Evolutionary conservation across 371 early-diverging fungal species (phyloP).

Genomic region (Phascolomyces articulosus): DNA sequence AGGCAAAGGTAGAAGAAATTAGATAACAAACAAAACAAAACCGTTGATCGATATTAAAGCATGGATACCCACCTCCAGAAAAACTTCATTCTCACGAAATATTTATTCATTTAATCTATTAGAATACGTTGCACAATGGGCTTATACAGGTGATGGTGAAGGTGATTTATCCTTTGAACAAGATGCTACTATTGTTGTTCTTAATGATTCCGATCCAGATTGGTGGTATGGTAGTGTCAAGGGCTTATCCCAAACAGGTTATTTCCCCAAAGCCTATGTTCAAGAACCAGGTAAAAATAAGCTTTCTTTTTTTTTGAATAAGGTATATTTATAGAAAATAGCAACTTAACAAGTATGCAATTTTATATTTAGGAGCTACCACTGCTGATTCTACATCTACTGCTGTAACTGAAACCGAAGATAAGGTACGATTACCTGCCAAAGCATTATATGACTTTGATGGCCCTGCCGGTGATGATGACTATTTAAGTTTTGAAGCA

Average conservation of each 20-base stretch:
- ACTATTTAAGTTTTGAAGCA: conserved; percentile 32
- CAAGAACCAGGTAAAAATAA: conserved; percentile 17
- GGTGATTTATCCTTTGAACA: conserved; percentile 45
- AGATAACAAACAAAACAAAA: background rate
- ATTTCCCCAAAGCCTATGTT: conserved; percentile 42
- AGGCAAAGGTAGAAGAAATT: background rate
- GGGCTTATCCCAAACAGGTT: conserved; percentile 26
- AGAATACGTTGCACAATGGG: conserved; percentile 43
- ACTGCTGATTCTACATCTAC: background rate
- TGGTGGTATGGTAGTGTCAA: conserved; percentile 43
- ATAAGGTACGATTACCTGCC: conserved; percentile 27
- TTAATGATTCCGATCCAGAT: conserved; percentile 34
- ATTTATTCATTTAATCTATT: background rate
- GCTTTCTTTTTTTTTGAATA: too few relatives aligned
- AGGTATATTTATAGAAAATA: too few relatives aligned
- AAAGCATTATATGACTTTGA: conserved; percentile 44
- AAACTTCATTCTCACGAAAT: too few relatives aligned
- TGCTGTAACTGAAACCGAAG: background rate
- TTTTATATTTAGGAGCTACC: too few relatives aligned
- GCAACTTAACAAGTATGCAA: too few relatives aligned
- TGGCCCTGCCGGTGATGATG: conserved; percentile 33
- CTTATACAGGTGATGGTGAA: conserved; percentile 35
- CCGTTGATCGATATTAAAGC: too few relatives aligned
- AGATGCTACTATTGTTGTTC: conserved; percentile 42
- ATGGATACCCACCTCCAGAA: too few relatives aligned